Conservation (phyloP, 371 early-diverging fungal species). For the Dinochytrium kinnereticum region DNA sequence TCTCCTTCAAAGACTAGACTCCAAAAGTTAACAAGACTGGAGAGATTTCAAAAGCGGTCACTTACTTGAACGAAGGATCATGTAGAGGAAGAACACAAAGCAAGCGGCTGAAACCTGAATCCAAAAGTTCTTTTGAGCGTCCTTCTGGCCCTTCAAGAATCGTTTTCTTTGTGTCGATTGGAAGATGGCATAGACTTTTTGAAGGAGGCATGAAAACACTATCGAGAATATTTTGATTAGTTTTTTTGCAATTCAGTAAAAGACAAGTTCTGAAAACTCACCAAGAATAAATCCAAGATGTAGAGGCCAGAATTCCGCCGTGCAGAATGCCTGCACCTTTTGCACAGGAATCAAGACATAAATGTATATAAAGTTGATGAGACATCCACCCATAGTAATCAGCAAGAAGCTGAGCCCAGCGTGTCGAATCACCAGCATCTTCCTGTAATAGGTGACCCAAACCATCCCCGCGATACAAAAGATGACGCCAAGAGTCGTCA, state of each 20-base stretch:
- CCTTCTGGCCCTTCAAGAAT: not conserved
- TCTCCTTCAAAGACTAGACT: not conserved
- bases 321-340: not conserved
- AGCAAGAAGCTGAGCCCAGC: not conserved
- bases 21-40: not conserved
- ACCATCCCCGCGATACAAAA: not conserved
- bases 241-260: not conserved
- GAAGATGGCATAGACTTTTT: not conserved
- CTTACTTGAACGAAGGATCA: not conserved
- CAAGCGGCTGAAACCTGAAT: not conserved
- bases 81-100: not conserved
- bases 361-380: not conserved
- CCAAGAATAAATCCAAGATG: constrained; percentile 2
- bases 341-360: not conserved
- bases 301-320: not conserved
- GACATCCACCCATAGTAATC: not conserved
- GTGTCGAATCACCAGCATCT: not conserved
- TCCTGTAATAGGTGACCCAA: not conserved
- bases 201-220: not conserved
- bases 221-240: no score
- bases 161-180: not conserved
- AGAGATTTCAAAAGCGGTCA: not conserved
- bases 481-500: not conserved
- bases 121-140: not conserved
- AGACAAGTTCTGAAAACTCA: not conserved